Percentiles rank a stretch among this genome's conserved stretches.
Conservation (phyloP, 176 grass and related monocot species). For the Ensete ventricosum region DNA sequence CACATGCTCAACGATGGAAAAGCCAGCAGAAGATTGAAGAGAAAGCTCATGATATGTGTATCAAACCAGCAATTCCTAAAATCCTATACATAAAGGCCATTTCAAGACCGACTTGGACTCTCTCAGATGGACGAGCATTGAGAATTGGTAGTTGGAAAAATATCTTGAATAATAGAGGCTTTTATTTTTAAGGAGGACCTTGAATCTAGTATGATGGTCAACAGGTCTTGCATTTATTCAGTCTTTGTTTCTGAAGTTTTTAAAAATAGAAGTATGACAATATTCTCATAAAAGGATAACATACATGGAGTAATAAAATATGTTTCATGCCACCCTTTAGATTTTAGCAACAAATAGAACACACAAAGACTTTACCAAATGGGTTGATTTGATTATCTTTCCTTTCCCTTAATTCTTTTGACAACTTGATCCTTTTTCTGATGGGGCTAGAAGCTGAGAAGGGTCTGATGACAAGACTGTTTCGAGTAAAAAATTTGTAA, state of each 20-base stretch:
- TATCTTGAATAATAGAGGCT: neutral
- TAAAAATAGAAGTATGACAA: neutral
- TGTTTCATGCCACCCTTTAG: neutral
- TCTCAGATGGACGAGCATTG: too few relatives aligned
- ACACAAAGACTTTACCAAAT: too few relatives aligned
- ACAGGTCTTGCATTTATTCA: neutral
- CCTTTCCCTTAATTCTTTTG: neutral
- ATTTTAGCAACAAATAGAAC: too few relatives aligned
- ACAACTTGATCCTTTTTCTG: neutral
- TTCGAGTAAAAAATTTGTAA: conserved; percentile 15
- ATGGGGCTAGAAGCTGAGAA: too few relatives aligned
- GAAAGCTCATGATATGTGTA: too few relatives aligned
- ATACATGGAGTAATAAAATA: neutral
- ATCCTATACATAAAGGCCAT: too few relatives aligned
- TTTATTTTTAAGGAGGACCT: neutral
- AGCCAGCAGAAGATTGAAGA: too few relatives aligned
- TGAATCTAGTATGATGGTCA: neutral
- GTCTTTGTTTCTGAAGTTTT: neutral
- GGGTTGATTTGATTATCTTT: too few relatives aligned
- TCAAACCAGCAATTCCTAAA: too few relatives aligned
- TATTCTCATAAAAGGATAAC: neutral
- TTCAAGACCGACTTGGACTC: too few relatives aligned
- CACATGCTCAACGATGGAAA: too few relatives aligned
- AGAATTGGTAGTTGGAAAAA: too few relatives aligned
- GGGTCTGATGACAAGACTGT: conserved; percentile 1